These are phyloP conservation scores for Colletotrichum sp. DNA, from an alignment of 2,329 filamentous ascomycete genomes.

Conservation along the genomic window DNA sequence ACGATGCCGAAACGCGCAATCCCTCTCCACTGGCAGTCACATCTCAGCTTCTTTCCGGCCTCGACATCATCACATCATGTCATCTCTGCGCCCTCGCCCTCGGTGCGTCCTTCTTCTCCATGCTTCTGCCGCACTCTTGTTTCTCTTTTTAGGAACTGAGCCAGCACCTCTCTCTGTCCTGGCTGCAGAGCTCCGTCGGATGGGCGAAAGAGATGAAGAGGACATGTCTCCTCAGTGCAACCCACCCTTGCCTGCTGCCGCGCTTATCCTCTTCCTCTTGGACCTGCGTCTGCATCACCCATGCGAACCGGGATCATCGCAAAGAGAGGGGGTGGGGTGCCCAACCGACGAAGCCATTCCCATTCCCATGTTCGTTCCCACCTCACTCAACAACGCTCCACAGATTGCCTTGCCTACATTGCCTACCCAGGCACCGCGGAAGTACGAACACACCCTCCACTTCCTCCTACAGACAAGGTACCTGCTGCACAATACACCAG, in stretches of 20 bases:
- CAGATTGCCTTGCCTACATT: neutral
- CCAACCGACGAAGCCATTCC: neutral
- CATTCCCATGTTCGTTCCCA: neutral
- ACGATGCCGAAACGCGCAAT: constrained; percentile 4
- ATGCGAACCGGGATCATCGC: constrained; percentile 27
- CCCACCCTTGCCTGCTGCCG: constrained; percentile 24
- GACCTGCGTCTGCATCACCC: constrained; percentile 43
- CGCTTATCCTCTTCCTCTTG: constrained; percentile 44
- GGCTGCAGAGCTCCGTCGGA: neutral
- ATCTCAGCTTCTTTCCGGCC: constrained; percentile 2
- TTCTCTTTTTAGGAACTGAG: neutral
- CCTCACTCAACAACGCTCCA: neutral
- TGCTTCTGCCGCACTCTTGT: neutral
- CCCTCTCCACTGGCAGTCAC: neutral
- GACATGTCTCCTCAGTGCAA: constrained; percentile 11
- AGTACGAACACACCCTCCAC: neutral
- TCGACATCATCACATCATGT: constrained; percentile 6
- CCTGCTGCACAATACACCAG: neutral
- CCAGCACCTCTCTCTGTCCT: neutral
- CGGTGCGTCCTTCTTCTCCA: neutral
- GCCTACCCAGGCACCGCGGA: neutral
- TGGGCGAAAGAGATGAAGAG: neutral
- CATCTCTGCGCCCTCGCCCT: constrained; percentile 1
- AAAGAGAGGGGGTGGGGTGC: neutral
- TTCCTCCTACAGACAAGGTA: neutral